phyloP scores from a whole-genome alignment of 345 rosid species.

The Fremontodendron californicum region DNA sequence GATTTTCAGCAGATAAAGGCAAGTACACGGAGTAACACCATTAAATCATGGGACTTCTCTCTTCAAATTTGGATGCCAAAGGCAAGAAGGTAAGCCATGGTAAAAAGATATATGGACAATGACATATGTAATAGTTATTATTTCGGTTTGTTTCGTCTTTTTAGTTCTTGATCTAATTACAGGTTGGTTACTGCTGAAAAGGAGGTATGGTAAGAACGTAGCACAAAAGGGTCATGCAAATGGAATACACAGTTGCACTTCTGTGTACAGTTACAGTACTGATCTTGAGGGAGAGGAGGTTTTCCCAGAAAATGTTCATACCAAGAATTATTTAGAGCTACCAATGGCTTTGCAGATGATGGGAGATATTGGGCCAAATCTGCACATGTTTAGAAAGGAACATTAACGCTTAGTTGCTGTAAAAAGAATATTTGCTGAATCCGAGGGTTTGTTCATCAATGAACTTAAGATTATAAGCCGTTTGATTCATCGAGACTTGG shows the following conservation, averaged over 20 bases:
- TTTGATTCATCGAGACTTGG: background rate
- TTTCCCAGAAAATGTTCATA: background rate
- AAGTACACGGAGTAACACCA: background rate
- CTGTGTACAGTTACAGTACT: too few relatives aligned
- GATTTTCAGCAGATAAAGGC: constrained; percentile 35
- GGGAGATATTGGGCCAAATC: background rate
- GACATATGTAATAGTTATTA: background rate
- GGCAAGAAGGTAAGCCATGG: background rate
- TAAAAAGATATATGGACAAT: background rate
- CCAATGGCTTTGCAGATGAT: background rate
- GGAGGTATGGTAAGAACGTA: too few relatives aligned
- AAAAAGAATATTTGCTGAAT: background rate
- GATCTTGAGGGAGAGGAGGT: background rate
- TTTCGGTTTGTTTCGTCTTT: background rate
- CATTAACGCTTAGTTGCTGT: background rate
- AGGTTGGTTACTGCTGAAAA: too few relatives aligned
- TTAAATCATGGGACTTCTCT: constrained; percentile 38
- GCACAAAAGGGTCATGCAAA: background rate
- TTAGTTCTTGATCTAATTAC: background rate
- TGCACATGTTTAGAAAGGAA: background rate
- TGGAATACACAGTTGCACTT: background rate
- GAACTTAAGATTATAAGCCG: background rate
- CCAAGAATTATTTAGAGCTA: background rate
- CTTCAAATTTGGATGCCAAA: constrained; percentile 19
- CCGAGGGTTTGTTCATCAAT: background rate